phyloP scores from a whole-genome alignment of 2,329 filamentous ascomycete genomes.

The Colletotrichum musae region DNA sequence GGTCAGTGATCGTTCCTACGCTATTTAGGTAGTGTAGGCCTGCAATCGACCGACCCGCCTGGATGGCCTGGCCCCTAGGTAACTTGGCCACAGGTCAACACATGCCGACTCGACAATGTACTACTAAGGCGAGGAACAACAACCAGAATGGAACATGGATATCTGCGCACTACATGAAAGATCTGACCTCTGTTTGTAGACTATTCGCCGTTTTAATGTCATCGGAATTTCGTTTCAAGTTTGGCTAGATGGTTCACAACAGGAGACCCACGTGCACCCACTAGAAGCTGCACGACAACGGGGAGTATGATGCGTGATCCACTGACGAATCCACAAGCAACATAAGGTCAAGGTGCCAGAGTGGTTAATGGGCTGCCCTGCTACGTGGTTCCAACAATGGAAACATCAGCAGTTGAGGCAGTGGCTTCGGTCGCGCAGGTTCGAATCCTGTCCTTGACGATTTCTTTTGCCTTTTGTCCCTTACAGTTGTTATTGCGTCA shows the following conservation, averaged over 20 bases:
- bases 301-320: background rate
- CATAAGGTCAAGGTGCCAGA: constrained; percentile 17
- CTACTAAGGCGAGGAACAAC: no score
- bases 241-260: no score
- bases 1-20: no score
- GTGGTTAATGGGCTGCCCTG: constrained; percentile 24
- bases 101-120: no score
- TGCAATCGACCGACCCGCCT: no score
- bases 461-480: background rate
- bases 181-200: no score
- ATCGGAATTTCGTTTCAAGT: background rate
- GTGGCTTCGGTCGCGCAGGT: constrained; percentile 28
- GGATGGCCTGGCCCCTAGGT: no score
- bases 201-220: background rate
- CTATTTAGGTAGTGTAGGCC: no score
- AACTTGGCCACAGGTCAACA: no score
- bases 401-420: background rate
- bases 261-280: background rate
- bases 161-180: no score
- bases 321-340: fast-evolving
- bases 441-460: constrained; percentile 24
- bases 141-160: no score
- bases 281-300: background rate
- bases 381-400: background rate
- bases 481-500: no score